Conservation (phyloP, 352 stramenopile genomes). For the Globisporangium iwayamae region DNA sequence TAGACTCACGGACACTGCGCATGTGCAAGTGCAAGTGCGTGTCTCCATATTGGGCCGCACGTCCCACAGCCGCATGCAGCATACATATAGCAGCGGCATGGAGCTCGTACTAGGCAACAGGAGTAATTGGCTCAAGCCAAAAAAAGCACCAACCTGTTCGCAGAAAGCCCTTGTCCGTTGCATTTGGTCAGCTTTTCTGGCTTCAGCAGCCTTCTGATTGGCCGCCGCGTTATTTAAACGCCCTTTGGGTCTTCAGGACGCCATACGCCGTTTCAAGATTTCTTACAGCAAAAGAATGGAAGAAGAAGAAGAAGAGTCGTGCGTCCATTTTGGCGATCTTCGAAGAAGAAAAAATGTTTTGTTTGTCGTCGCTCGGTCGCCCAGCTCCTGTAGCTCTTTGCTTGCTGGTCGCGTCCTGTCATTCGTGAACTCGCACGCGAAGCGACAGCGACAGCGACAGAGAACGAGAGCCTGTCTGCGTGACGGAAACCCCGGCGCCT, state of each 20-base stretch:
- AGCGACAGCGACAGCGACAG: constrained; percentile 2
- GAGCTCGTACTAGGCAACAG: too few relatives aligned
- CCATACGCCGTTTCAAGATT: neutral
- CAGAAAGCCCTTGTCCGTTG: neutral
- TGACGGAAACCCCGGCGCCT: too few relatives aligned
- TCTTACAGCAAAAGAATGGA: neutral
- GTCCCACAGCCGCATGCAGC: neutral
- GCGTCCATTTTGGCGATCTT: neutral
- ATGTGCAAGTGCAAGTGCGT: too few relatives aligned
- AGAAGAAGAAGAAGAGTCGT: neutral
- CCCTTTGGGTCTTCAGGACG: neutral
- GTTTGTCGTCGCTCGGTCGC: too few relatives aligned
- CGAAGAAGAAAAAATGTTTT: neutral
- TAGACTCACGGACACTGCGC: too few relatives aligned
- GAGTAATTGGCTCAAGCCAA: too few relatives aligned
- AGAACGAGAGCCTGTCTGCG: neutral
- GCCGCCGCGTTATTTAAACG: neutral
- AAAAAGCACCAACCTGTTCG: too few relatives aligned
- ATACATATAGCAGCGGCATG: neutral
- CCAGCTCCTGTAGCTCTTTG: neutral
- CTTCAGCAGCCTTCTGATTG: neutral
- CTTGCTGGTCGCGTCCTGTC: neutral
- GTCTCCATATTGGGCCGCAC: too few relatives aligned
- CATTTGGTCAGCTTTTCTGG: too few relatives aligned
- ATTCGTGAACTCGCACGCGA: constrained; percentile 2